Evolutionary conservation across 192 early-diverging fungal genomes (phyloP).

Genomic region (Gryganskiella cystojenkinii): DNA sequence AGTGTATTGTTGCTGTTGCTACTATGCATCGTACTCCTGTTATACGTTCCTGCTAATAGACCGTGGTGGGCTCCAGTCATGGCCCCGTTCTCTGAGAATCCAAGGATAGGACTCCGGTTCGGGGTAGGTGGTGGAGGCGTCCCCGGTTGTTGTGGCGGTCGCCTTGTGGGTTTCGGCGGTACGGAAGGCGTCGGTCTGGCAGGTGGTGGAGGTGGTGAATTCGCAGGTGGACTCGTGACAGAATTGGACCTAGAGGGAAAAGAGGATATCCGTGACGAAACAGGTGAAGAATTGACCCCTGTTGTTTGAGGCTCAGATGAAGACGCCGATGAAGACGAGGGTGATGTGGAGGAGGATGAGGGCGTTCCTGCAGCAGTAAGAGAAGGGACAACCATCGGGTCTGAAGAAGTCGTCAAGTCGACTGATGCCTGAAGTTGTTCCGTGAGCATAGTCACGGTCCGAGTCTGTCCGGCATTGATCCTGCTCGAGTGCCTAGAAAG

Average conservation of each 20-base stretch:
- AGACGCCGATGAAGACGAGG: background rate
- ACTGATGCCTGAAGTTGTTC: constrained; percentile 36
- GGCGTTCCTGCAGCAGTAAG: no score
- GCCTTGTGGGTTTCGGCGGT: constrained; percentile 65
- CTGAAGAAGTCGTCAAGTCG: constrained; percentile 1
- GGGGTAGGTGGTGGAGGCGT: constrained; percentile 22
- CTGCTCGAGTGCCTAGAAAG: constrained; percentile 39
- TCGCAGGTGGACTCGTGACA: constrained; percentile 11
- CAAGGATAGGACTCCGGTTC: constrained; percentile 41
- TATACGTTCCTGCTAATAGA: no score
- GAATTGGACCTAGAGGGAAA: constrained; percentile 20
- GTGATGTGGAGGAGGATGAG: constrained; percentile 7
- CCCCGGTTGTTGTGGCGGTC: constrained; percentile 26
- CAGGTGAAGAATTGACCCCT: constrained; percentile 24
- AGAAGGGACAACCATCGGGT: background rate
- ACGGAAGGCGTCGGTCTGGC: constrained; percentile 50
- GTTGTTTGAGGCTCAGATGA: constrained; percentile 28
- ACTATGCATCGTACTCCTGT: background rate
- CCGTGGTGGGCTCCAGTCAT: constrained; percentile 29
- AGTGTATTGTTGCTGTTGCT: background rate
- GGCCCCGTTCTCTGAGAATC: constrained; percentile 20
- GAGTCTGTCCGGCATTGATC: constrained; percentile 44
- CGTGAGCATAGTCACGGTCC: constrained; percentile 47
- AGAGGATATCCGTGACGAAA: constrained; percentile 12
- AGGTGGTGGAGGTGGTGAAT: constrained; percentile 17